Percentiles rank a stretch among this genome's conserved stretches.
These are phyloP conservation scores for Colletotrichum sp. DNA, from an alignment of 2,329 filamentous ascomycete species.

Conservation along the genomic window DNA sequence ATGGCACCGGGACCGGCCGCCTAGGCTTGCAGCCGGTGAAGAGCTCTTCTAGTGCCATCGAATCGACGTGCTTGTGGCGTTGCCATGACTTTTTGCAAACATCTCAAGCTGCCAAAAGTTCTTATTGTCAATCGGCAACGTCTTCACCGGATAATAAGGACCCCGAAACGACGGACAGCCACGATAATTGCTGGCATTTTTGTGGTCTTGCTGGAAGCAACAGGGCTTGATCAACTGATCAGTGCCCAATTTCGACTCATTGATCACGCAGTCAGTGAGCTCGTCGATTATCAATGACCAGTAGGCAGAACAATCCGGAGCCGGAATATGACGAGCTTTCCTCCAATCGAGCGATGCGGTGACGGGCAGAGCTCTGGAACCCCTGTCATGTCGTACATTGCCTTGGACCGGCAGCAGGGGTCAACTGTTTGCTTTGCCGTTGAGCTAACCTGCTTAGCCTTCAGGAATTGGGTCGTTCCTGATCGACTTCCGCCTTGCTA, in stretches of 20 bases:
- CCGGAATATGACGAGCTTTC: background rate
- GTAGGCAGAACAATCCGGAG: background rate
- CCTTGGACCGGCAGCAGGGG: conserved; percentile 6
- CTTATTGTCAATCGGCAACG: background rate
- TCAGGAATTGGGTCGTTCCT: background rate
- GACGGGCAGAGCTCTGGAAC: background rate
- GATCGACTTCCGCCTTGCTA: background rate
- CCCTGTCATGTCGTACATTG: conserved; percentile 20
- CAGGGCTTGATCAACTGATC: background rate
- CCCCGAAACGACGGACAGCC: background rate
- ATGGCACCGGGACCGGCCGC: background rate
- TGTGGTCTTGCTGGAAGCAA: background rate
- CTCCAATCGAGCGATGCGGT: background rate
- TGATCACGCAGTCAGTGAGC: background rate
- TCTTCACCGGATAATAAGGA: background rate
- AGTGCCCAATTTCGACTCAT: background rate
- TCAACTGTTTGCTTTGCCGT: conserved; percentile 12
- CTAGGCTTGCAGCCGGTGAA: background rate
- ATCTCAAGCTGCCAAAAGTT: background rate
- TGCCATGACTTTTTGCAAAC: background rate
- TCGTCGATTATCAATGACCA: background rate
- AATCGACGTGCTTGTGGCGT: background rate
- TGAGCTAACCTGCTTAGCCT: background rate
- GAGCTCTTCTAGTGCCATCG: background rate
- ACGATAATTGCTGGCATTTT: background rate